phyloP scores from a whole-genome alignment of 176 grass and related monocot genomes.

The Ampelocalamus luodianensis region DNA sequence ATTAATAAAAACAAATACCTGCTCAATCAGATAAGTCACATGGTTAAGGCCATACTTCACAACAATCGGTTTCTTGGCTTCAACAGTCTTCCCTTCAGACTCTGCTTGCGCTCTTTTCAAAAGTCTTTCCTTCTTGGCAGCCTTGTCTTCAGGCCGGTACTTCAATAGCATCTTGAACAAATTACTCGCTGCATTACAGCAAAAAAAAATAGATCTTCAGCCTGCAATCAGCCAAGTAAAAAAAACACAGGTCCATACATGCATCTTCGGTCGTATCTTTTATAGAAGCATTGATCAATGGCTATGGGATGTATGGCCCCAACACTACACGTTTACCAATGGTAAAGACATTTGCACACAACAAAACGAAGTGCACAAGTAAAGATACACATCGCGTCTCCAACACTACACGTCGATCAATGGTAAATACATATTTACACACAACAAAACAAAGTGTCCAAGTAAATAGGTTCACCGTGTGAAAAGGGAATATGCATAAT shows the following conservation, averaged over 20 bases:
- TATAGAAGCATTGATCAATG: not conserved
- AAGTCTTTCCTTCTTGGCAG: conserved; percentile 44
- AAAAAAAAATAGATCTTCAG: not conserved
- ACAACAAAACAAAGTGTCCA: too few relatives aligned
- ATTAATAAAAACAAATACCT: conserved; percentile 7
- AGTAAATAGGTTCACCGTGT: too few relatives aligned
- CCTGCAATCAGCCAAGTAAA: not conserved
- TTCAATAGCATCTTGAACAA: conserved; percentile 46
- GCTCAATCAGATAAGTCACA: conserved; percentile 39
- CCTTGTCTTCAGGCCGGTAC: conserved; percentile 34
- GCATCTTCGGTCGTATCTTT: not conserved
- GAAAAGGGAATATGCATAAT: not conserved
- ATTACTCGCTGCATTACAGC: conserved; percentile 24
- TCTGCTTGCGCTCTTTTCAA: conserved; percentile 40
- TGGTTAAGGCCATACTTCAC: conserved; percentile 44
- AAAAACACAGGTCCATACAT: not conserved
- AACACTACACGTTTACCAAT: not conserved
- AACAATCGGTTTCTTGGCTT: conserved; percentile 43
- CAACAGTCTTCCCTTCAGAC: conserved; percentile 39
- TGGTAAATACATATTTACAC: too few relatives aligned
- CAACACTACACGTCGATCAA: too few relatives aligned
- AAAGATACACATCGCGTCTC: too few relatives aligned
- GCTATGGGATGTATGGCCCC: not conserved
- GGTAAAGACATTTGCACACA: not conserved
- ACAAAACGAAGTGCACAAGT: not conserved